Evolutionary conservation across 495 filamentous ascomycete species (phyloP).

Genomic region (Annulohypoxylon moriforme): DNA sequence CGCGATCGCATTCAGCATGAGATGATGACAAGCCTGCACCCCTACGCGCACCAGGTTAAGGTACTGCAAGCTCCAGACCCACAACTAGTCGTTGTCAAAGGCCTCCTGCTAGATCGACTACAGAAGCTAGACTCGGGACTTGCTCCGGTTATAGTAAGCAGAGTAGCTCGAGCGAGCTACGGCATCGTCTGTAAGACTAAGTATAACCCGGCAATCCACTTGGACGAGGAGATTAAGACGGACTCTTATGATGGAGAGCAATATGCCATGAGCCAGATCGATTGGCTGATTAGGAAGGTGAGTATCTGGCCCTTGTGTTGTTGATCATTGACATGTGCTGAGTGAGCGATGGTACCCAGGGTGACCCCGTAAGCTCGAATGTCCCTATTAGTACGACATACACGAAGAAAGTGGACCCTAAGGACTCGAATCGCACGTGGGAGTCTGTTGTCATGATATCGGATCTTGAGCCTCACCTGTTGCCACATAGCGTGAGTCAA

Average conservation of each 20-base stretch:
- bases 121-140: constrained; percentile 58
- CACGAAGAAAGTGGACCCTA: constrained; percentile 57
- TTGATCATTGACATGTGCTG: not conserved
- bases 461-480: constrained; percentile 48
- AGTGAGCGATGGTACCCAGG: constrained; percentile 37
- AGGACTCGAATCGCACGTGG: constrained; percentile 55
- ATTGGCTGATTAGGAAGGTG: constrained; percentile 66
- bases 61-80: constrained; percentile 65
- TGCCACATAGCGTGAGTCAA: constrained; percentile 58
- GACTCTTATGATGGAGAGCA: constrained; percentile 60
- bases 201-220: constrained; percentile 60
- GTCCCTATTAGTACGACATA: constrained; percentile 56
- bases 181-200: constrained; percentile 62
- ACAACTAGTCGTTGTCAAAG: constrained; percentile 69
- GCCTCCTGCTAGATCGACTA: constrained; percentile 65
- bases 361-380: constrained; percentile 52
- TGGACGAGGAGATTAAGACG: constrained; percentile 52
- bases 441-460: constrained; percentile 64
- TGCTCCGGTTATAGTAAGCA: constrained; percentile 55
- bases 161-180: constrained; percentile 68
- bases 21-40: constrained; percentile 50
- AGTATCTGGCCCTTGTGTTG: constrained; percentile 29
- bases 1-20: constrained; percentile 55
- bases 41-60: constrained; percentile 55
- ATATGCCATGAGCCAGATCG: constrained; percentile 64